Conservation (phyloP, 1,139 yeast species). For the Nakaseomyces delphensis region DNA sequence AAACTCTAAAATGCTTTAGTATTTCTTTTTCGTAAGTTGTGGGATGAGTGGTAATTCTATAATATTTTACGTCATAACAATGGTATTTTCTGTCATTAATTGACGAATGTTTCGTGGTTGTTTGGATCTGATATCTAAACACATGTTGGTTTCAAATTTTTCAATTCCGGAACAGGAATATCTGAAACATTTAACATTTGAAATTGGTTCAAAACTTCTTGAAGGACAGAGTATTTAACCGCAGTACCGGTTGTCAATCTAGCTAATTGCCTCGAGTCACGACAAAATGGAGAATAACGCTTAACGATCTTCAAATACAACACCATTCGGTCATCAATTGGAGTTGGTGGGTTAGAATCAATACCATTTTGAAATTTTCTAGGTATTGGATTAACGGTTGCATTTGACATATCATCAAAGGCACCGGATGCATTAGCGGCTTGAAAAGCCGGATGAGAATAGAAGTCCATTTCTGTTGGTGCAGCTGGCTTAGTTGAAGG, state of each 20-base stretch:
- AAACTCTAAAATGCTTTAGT: constrained; percentile 4
- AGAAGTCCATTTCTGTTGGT: constrained; percentile 22
- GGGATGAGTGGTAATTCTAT: constrained; percentile 5
- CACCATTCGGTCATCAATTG: constrained; percentile 39
- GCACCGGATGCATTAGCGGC: constrained; percentile 35
- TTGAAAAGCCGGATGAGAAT: constrained; percentile 31
- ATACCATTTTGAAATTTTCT: constrained; percentile 19
- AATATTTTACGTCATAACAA: constrained; percentile 1
- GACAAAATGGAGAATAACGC: constrained; percentile 41
- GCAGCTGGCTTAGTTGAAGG: constrained; percentile 8
- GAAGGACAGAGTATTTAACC: constrained; percentile 34
- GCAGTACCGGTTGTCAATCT: constrained; percentile 37
- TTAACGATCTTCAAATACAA: constrained; percentile 54
- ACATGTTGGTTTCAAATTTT: constrained; percentile 23
- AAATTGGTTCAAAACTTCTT: constrained; percentile 34
- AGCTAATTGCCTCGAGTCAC: constrained; percentile 38
- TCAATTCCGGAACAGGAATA: constrained; percentile 35
- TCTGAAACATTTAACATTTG: constrained; percentile 33
- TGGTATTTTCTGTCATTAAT: not conserved
- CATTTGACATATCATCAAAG: constrained; percentile 27
- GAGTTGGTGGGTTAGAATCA: constrained; percentile 12
- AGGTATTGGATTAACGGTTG: constrained; percentile 7
- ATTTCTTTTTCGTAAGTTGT: constrained; percentile 4
- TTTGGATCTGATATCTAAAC: constrained; percentile 9
- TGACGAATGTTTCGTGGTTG: not conserved